These are phyloP conservation scores for Orobanche coerulescens DNA, from an alignment of 257 asterid genomes.

Conservation along the genomic window DNA sequence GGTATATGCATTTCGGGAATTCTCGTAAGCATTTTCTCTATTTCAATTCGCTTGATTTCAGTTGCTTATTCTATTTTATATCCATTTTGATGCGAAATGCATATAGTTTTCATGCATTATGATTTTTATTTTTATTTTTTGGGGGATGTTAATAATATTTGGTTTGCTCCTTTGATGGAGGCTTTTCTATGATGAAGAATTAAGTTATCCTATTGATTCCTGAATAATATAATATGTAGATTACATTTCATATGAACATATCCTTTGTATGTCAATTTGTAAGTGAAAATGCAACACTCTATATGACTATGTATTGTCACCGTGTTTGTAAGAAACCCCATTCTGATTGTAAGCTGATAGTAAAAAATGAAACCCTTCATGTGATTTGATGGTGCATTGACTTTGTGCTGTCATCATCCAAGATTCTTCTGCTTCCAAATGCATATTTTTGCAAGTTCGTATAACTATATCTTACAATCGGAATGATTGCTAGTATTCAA, in stretches of 20 bases:
- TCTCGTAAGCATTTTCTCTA: too few relatives aligned
- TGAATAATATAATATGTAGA: neutral
- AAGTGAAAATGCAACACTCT: neutral
- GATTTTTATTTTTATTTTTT: neutral
- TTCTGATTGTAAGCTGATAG: too few relatives aligned
- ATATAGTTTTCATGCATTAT: neutral
- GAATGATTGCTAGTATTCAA: too few relatives aligned
- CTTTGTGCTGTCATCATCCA: neutral
- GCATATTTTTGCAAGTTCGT: neutral
- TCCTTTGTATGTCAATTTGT: neutral
- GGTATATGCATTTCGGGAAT: too few relatives aligned
- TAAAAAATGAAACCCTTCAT: too few relatives aligned
- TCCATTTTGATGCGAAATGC: slow-evolving; percentile 21
- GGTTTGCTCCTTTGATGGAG: slow-evolving; percentile 10
- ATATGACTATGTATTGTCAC: too few relatives aligned
- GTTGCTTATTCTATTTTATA: too few relatives aligned
- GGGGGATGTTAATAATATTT: neutral
- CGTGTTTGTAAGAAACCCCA: neutral
- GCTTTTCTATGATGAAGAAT: neutral
- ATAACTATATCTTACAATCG: neutral
- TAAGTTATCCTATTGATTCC: neutral
- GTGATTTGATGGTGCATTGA: too few relatives aligned
- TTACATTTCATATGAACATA: neutral
- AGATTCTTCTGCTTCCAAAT: neutral
- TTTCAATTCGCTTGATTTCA: too few relatives aligned